phyloP scores from a whole-genome alignment of 208 protist species.

The Trypanosoma mega region DNA sequence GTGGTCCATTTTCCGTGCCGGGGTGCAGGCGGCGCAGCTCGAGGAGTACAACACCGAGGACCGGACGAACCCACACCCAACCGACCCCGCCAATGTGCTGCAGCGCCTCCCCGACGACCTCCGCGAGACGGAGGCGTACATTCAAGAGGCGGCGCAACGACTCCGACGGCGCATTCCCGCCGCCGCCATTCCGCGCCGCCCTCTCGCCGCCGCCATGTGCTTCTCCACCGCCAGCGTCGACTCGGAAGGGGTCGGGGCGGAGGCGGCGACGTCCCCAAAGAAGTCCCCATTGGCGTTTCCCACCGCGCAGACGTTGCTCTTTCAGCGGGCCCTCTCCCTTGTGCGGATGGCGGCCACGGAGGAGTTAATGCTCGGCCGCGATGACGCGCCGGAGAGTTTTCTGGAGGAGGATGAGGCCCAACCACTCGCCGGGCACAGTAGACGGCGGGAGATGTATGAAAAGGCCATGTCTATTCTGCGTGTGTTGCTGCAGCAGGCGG shows the following conservation, averaged over 20 bases:
- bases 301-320: constrained; percentile 17
- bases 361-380: constrained; percentile 15
- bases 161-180: constrained; percentile 9
- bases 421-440: not conserved
- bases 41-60: not conserved
- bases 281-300: constrained; percentile 2
- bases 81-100: not conserved
- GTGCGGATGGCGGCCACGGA: constrained; percentile 23
- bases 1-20: constrained; percentile 18
- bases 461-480: constrained; percentile 46
- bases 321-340: constrained; percentile 21
- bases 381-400: constrained; percentile 6
- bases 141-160: constrained; percentile 19
- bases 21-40: not conserved
- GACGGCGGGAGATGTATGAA: constrained; percentile 19
- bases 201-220: not conserved
- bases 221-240: constrained; percentile 12
- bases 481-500: constrained; percentile 48
- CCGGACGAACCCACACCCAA: not conserved
- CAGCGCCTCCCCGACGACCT: constrained; percentile 13
- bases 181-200: not conserved
- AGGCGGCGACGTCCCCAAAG: not conserved
- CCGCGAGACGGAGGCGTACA: constrained; percentile 19
- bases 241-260: not conserved
- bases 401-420: constrained; percentile 12